Base-by-base conservation (phyloP, 139 green algal species). In the Tetraselmis striata region DNA sequence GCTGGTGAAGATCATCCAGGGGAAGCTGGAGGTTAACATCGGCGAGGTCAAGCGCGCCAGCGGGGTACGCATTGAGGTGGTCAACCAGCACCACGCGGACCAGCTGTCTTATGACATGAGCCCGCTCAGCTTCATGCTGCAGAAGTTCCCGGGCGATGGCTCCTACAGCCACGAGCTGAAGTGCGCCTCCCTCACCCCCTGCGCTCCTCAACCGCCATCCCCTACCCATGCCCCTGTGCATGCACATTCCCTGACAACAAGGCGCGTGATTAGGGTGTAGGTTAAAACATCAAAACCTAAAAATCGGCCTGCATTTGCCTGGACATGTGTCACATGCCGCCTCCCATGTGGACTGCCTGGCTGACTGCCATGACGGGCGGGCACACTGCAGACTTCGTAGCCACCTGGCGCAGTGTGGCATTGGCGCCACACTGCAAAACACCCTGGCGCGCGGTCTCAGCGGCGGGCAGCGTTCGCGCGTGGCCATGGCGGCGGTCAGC, bases 81-180 rank as follows among this genome's bases (percentile, higher is more conserved):
- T 87, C 1, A 87, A 87, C 29, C 84, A 87, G 80, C 80, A 87
- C 76, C 84, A 87, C 80, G 84, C 77, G 59, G 84, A 87, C 0
- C 80, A 85, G 59, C 32, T 87, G 2, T 59, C 79, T 0, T 81
- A 77, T 76, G 80, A 81, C 5, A 84, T 32, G 77, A 84, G 76
- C 22, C 79, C 84, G 45, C 78, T 87, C 23, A 23, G 25, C 75
- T 84, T 85, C 23, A 83, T 87, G 79, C 31, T 84, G 18, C 59
- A 77, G 25, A 59, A 80, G 30, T 85, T 79, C 30, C 80, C 80
- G 1, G 84, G 80, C 1, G 74, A 83, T n/a, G 84, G 80, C 2
- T 82, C 76, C 30, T 74, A 79, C 32, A 22, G 75, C 24, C 83
- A 84, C 83, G 80, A 87, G 77, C 75, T 84, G 18, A 77, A 87